Conservation (phyloP, 768 basidiomycete species). For the Rhodocollybia butyracea region DNA sequence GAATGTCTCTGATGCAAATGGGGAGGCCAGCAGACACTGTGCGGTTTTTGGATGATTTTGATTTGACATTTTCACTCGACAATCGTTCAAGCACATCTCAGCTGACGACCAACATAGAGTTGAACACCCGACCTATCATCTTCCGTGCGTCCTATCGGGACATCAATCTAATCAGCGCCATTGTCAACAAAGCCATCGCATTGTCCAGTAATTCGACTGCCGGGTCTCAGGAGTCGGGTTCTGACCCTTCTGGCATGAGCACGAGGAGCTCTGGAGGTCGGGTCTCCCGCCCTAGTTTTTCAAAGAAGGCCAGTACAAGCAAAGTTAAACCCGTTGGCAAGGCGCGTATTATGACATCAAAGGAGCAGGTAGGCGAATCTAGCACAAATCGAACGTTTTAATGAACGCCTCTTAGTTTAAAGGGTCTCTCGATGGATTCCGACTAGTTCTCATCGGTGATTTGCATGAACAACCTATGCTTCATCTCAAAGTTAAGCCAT, state of each 20-base stretch:
- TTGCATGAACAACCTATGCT: slow-evolving; percentile 92
- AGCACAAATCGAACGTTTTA: background rate
- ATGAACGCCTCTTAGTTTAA: slow-evolving; percentile 55
- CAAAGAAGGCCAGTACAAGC: slow-evolving; percentile 8
- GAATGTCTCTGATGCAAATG: slow-evolving; percentile 94
- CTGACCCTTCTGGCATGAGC: background rate
- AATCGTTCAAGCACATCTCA: slow-evolving; percentile 68
- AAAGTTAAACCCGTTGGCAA: slow-evolving; percentile 28
- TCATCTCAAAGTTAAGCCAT: slow-evolving; percentile 83
- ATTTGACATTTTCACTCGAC: slow-evolving; percentile 85
- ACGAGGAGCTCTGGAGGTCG: slow-evolving; percentile 3
- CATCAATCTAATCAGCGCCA: slow-evolving; percentile 82
- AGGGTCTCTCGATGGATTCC: slow-evolving; percentile 86
- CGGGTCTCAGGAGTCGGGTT: background rate
- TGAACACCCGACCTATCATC: slow-evolving; percentile 78
- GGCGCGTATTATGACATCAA: slow-evolving; percentile 54
- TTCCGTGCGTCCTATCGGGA: slow-evolving; percentile 96
- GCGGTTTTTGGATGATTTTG: slow-evolving; percentile 90
- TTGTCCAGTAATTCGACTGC: slow-evolving; percentile 55
- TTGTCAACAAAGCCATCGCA: slow-evolving; percentile 83
- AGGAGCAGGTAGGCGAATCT: slow-evolving; percentile 64
- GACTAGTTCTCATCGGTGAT: slow-evolving; percentile 91
- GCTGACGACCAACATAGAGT: slow-evolving; percentile 79
- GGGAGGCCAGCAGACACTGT: slow-evolving; percentile 78
- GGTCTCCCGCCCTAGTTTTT: slow-evolving; percentile 12